A percentile compares a stretch with the other conserved stretches of the same genome.
These are phyloP conservation scores for Arabis hirsuta DNA, from an alignment of 345 rosid genomes.

Conservation along the genomic window DNA sequence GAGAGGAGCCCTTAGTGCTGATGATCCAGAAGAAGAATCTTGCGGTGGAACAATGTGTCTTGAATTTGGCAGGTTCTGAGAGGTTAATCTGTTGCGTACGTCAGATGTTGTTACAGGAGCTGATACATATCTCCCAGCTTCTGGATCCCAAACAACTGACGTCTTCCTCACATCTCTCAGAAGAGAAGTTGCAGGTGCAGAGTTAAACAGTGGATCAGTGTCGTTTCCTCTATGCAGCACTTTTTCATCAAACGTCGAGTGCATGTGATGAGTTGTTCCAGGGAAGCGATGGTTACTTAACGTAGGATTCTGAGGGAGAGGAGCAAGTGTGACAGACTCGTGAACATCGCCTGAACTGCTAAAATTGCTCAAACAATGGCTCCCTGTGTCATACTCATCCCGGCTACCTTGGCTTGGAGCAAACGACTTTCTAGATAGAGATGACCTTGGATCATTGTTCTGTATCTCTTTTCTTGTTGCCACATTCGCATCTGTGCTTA, in stretches of 20 bases:
- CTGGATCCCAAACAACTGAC: conserved; percentile 92
- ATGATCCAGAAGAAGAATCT: conserved; percentile 43
- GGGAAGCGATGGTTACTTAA: conserved; percentile 44
- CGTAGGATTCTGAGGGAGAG: conserved; percentile 67
- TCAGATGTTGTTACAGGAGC: conserved; percentile 74
- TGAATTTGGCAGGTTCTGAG: conserved; percentile 19
- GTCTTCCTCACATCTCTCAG: conserved; percentile 78
- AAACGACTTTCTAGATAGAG: conserved; percentile 60
- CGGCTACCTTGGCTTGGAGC: conserved; percentile 84
- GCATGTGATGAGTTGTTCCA: conserved; percentile 45
- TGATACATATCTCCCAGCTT: conserved; percentile 88
- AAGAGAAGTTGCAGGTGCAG: conserved; percentile 73
- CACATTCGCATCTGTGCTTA: conserved; percentile 56
- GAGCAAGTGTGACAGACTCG: conserved; percentile 76
- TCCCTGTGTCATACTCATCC: conserved; percentile 80
- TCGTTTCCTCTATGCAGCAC: conserved; percentile 53
- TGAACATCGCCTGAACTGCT: conserved; percentile 86
- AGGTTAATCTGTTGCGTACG: conserved; percentile 48
- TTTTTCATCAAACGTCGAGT: conserved; percentile 54
- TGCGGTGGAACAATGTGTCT: conserved; percentile 51
- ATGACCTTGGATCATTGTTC: conserved; percentile 52
- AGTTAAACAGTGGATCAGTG: conserved; percentile 60
- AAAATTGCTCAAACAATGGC: conserved; percentile 74
- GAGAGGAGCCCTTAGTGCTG: conserved; percentile 48
- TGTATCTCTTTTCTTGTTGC: conserved; percentile 53